A percentile compares a stretch with the other conserved stretches of the same genome.
Evolutionary conservation across 768 basidiomycete species (phyloP).

Genomic region (Cantharellus anzutake): DNA sequence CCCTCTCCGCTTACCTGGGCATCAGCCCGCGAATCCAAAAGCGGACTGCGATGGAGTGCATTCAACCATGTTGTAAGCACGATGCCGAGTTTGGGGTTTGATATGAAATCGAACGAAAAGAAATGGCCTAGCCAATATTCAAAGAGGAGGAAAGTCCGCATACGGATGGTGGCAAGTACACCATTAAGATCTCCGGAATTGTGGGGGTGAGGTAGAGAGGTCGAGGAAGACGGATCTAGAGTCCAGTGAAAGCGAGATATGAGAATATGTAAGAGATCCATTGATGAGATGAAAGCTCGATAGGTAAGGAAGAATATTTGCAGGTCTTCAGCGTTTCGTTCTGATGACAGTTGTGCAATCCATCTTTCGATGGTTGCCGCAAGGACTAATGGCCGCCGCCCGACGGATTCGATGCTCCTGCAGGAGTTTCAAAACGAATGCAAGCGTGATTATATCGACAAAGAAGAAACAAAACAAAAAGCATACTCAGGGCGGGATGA

Average conservation of each 20-base stretch:
- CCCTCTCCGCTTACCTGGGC: slow-evolving; percentile 32
- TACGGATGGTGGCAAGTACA: slow-evolving; percentile 48
- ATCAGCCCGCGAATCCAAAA: slow-evolving; percentile 37
- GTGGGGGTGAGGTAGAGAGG: slow-evolving; percentile 13
- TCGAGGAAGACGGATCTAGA: slow-evolving; percentile 24
- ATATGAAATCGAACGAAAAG: slow-evolving; percentile 74
- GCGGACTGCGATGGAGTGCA: slow-evolving; percentile 19
- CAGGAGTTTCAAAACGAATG: neutral
- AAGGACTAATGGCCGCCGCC: slow-evolving; percentile 34
- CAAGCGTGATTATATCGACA: neutral
- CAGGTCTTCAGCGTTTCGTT: slow-evolving; percentile 71
- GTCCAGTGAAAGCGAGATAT: slow-evolving; percentile 87
- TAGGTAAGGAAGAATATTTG: slow-evolving; percentile 87
- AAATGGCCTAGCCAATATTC: slow-evolving; percentile 84
- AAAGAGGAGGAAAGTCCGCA: slow-evolving; percentile 77
- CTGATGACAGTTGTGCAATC: slow-evolving; percentile 80
- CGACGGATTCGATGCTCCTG: slow-evolving; percentile 17
- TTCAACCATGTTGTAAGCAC: slow-evolving; percentile 69
- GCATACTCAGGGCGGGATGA: slow-evolving; percentile 3
- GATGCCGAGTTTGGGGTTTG: slow-evolving; percentile 55
- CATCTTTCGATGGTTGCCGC: slow-evolving; percentile 87
- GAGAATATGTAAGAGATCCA: slow-evolving; percentile 65
- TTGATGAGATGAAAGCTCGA: slow-evolving; percentile 59
- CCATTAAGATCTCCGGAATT: neutral
- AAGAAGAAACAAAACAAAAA: neutral